Conservation (phyloP, 306 rosid genomes). For the Rosa rugosa region DNA sequence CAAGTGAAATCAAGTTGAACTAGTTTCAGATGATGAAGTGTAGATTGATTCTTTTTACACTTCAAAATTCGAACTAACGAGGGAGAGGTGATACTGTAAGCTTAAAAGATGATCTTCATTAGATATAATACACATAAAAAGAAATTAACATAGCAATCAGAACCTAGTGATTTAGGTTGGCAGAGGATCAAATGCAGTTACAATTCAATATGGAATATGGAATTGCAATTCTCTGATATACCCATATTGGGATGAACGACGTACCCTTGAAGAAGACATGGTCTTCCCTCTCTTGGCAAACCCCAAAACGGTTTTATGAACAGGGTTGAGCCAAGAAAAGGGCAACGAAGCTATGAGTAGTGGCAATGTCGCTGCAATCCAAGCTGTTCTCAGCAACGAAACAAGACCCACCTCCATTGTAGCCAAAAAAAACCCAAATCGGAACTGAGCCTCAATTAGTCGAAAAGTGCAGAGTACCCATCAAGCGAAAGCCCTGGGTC, state of each 20-base stretch:
- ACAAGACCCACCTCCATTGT: slow-evolving; percentile 48
- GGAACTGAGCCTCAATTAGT: slow-evolving; percentile 11
- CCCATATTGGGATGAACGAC: not conserved
- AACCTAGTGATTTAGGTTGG: no score
- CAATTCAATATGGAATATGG: no score
- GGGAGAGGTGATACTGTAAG: no score
- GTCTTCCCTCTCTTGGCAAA: slow-evolving; percentile 77
- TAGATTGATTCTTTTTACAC: no score
- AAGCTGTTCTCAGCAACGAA: slow-evolving; percentile 55
- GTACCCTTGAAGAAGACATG: slow-evolving; percentile 62
- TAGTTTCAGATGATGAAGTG: no score
- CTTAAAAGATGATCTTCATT: no score
- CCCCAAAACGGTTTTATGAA: slow-evolving; percentile 40
- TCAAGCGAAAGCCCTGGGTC: not conserved
- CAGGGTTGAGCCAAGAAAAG: slow-evolving; percentile 34
- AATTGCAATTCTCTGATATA: no score
- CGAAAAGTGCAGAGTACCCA: not conserved
- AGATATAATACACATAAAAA: no score
- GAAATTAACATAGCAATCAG: no score
- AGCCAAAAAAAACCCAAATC: slow-evolving; percentile 12
- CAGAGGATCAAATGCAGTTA: no score
- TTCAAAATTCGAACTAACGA: no score
- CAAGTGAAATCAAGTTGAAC: not conserved
- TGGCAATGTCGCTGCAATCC: slow-evolving; percentile 72
- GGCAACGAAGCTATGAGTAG: slow-evolving; percentile 62